Evolutionary conservation across 164 flowering plant genomes (phyloP), one percentile per base, ranked within the genome.

Genomic region (Vitis cinerea): DNA sequence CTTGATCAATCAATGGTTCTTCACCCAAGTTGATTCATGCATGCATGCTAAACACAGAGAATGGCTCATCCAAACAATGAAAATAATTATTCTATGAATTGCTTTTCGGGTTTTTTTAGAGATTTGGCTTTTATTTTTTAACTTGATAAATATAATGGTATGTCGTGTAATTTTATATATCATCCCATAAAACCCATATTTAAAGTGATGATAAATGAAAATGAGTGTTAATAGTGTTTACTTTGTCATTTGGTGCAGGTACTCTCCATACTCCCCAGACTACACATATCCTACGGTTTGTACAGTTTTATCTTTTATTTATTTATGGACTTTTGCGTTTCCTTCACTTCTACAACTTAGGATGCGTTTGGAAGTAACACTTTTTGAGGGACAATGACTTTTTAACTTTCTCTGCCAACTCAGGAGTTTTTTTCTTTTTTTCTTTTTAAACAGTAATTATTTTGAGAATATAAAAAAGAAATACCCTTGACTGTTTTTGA

Each of bases 231-330:
- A 37, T 37, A 56, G 8, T 31, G 7, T 60, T 67, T 23, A 10
- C 12, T 60, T 52, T 16, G 9, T 51, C 17, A n/a, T 17, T 31
- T 55, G 9, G 82, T 74, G 71, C 87, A 90, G 95, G 87, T 90
- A 86, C 80, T 81, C 95, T 64, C 71, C 87, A 8, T 91, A 87
- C 81, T 87, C 93, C 31, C 79, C 89, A 1, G 97, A 91, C 64
- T 91, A 88, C 87, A 77, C 82, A 48, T 91, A 88, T 62, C 89
- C 90, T 15, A 78, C 89, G 97, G 97, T 90, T 69, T 61, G 89
- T 82, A 68, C 71, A 55, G 27, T 11, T 51, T 61, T 31, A 70
- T 67, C 61, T 63, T 49, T 66, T 16, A 16, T 9, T 60, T 10
- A n/a, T 8, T 12, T 31, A 19, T 62, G 44, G 44, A 4, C 30